These are phyloP conservation scores for Pyricularia pennisetigena DNA, from an alignment of 2,329 filamentous ascomycete genomes.

Conservation along the genomic window DNA sequence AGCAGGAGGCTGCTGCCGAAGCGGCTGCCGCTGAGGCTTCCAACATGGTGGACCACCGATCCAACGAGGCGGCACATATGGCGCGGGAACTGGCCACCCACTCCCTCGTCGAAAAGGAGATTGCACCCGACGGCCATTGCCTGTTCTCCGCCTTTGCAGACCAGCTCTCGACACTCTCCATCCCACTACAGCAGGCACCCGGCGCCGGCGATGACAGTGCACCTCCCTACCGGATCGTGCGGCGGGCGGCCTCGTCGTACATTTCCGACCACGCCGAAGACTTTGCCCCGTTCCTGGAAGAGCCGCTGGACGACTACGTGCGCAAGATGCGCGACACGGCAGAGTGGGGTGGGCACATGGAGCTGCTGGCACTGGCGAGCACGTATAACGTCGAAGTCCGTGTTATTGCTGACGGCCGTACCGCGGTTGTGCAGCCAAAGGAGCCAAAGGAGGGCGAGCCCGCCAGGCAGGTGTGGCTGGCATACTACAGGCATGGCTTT, in stretches of 20 bases:
- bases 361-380: conserved; percentile 75
- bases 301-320: conserved; percentile 64
- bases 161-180: conserved; percentile 51
- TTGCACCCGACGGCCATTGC: conserved; percentile 88
- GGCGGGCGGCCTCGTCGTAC: conserved; percentile 65
- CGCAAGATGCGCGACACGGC: conserved; percentile 74
- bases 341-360: conserved; percentile 93
- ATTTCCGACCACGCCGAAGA: conserved; percentile 67
- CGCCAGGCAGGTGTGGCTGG: conserved; percentile 69
- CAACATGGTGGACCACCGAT: conserved; percentile 62
- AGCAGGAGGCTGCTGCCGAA: conserved; percentile 59
- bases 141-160: conserved; percentile 87
- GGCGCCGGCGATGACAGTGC: conserved; percentile 16
- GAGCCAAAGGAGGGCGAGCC: conserved; percentile 29
- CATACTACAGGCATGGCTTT: conserved; percentile 90
- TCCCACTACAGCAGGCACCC: conserved; percentile 25
- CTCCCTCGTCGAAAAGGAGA: conserved; percentile 63
- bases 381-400: conserved; percentile 72
- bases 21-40: conserved; percentile 68
- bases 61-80: conserved; percentile 63
- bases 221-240: conserved; percentile 54
- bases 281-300: conserved; percentile 81
- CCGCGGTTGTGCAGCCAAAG: conserved; percentile 60
- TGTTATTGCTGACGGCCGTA: conserved; percentile 75
- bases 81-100: conserved; percentile 52